These are phyloP conservation scores for Sporisorium exsertum DNA, from an alignment of 1,284 basidiomycete species.

Conservation along the genomic window DNA sequence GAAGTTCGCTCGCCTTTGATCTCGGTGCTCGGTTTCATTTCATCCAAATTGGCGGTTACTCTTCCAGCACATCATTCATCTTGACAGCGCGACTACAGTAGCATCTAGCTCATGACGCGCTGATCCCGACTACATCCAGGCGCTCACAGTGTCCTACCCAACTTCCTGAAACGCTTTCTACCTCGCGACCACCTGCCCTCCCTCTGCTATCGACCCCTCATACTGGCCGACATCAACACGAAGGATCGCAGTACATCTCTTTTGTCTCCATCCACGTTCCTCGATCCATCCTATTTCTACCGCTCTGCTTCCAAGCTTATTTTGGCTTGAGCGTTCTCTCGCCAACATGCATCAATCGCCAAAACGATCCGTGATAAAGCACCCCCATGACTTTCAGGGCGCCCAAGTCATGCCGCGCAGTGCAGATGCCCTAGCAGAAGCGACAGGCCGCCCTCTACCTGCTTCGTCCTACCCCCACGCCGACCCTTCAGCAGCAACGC, in stretches of 20 bases:
- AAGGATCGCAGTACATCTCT: background rate
- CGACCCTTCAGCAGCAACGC: conserved; percentile 24
- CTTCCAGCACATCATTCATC: background rate
- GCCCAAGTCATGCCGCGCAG: conserved; percentile 53
- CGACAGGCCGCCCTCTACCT: conserved; percentile 5
- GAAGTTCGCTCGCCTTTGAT: background rate
- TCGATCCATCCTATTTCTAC: background rate
- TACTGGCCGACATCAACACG: background rate
- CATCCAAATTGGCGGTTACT: background rate
- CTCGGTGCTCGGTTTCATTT: conserved; percentile 7
- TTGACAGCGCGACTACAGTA: background rate
- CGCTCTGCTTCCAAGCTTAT: background rate
- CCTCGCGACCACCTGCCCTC: background rate
- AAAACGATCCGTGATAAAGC: conserved; percentile 60
- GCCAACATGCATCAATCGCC: conserved; percentile 52
- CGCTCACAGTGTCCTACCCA: background rate
- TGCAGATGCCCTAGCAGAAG: conserved; percentile 48
- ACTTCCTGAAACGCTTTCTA: background rate
- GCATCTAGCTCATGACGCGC: conserved; percentile 2
- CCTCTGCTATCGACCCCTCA: background rate
- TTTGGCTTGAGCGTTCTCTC: background rate
- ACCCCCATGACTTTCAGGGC: conserved; percentile 62
- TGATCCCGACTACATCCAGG: background rate
- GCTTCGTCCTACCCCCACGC: conserved; percentile 15
- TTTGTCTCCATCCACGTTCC: background rate